Base-by-base conservation (phyloP, 1,139 yeast species). In the Candida dubliniensis region DNA sequence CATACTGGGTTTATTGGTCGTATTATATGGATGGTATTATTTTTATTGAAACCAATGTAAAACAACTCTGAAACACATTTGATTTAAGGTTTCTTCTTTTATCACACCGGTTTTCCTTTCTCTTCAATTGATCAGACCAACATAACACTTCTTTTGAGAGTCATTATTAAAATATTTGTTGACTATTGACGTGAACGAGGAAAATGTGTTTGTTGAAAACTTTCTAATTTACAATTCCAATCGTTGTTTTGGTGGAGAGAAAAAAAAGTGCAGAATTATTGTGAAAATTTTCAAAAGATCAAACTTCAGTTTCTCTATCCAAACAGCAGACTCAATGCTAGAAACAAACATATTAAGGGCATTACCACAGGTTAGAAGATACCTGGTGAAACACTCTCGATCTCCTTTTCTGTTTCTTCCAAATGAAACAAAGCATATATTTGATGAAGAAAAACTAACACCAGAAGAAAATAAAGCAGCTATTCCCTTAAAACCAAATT, bases 391-490 rank as follows among this genome's bases (percentile, higher is more conserved):
- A 2, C 29, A 45, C 48, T 18, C 41, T 12, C 26, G 37, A 13
- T 4, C n/a, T 30, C 4, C 40, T 11, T 54, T 58, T 29, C 65
- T 63, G 67, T 70, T 71, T 46, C 52, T 61, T 5, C 67, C 76
- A 9, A 68, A 69, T 40, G 66, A 66, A 29, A 57, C 61, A 8
- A 52, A 51, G 26, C 63, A 61, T 46, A 46, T 58, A n/a, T 66
- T 67, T 47, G 72, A 69, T 26, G 57, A 63, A 36, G 74, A 68
- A 47, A 62, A 56, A 39, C 50, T 67, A 37, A 58, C 69, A 2
- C 56, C 61, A 2, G 67, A 61, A 45, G 61, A 69, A 40, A 63
- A 67, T 43, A 52, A 46, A 14, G 68, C 64, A 3, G 70, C 74
- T 9, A 64, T 72, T 9, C 77, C 76, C 2, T 45, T 57, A 23